These are phyloP conservation scores for Hyparrhenia diplandra DNA, from an alignment of 176 grass and related monocot species.

Conservation along the genomic window DNA sequence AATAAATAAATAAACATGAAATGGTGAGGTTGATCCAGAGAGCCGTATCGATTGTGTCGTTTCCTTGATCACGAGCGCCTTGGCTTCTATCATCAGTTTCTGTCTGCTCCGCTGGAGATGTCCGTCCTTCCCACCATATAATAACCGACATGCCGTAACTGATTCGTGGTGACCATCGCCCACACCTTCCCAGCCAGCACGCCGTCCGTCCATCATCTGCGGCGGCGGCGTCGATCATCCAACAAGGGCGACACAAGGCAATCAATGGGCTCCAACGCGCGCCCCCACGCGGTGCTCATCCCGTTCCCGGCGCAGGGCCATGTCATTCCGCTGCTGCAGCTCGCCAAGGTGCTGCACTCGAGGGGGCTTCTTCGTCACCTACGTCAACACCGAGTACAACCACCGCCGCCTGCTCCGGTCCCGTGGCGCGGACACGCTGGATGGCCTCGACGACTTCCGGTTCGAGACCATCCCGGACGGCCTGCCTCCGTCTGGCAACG, in stretches of 20 bases:
- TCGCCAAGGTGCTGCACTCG: constrained; percentile 69
- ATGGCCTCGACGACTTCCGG: constrained; percentile 42
- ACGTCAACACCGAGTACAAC: constrained; percentile 79
- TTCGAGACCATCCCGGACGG: constrained; percentile 69
- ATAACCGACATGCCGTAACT: too few species aligned
- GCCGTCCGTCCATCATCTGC: too few species aligned
- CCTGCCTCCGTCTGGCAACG: constrained; percentile 35
- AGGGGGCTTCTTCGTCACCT: constrained; percentile 64
- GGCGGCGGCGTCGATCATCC: too few species aligned
- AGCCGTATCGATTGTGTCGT: too few species aligned
- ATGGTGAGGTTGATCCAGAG: too few species aligned
- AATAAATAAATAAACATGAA: background rate
- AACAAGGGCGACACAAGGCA: too few species aligned
- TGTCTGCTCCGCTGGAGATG: too few species aligned
- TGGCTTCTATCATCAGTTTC: too few species aligned
- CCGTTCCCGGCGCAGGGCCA: constrained; percentile 69
- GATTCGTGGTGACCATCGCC: too few species aligned
- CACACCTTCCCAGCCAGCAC: too few species aligned
- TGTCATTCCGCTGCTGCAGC: constrained; percentile 58
- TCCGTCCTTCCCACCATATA: too few species aligned
- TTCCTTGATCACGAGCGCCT: too few species aligned
- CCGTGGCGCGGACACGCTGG: constrained; percentile 21
- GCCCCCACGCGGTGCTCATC: constrained; percentile 51
- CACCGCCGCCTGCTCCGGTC: constrained; percentile 50
- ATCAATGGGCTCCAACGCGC: background rate